These are phyloP conservation scores for Nematocida sp. DNA, from an alignment of 371 early-diverging fungal species.

Conservation along the genomic window DNA sequence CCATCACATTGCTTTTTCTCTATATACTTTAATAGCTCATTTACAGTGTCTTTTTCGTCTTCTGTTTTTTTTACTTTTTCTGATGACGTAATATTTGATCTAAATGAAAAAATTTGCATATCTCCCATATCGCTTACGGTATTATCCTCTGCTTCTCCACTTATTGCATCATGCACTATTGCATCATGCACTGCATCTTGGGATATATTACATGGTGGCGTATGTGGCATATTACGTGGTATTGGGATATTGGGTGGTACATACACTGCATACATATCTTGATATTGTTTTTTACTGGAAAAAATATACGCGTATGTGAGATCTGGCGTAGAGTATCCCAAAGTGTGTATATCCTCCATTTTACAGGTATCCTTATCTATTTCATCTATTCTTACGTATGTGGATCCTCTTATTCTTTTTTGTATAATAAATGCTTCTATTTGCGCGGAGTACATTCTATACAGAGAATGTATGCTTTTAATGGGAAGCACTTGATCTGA, in stretches of 20 bases:
- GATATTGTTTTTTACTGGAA: conserved; percentile 1
- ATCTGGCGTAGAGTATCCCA: conserved; percentile 8
- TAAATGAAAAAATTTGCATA: neutral
- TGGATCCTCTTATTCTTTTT: conserved; percentile 60
- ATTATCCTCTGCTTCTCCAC: neutral
- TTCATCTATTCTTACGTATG: conserved; percentile 56
- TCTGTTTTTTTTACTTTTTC: neutral
- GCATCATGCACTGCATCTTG: too few relatives aligned
- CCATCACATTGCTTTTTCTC: conserved; percentile 1
- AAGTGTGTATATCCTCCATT: conserved; percentile 16
- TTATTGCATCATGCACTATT: neutral
- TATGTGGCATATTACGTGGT: too few relatives aligned
- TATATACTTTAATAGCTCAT: conserved; percentile 44
- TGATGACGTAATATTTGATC: neutral
- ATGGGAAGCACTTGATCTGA: neutral
- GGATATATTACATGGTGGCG: too few relatives aligned
- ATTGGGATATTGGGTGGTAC: conserved; percentile 1
- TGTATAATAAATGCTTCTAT: conserved; percentile 64
- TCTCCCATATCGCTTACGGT: neutral
- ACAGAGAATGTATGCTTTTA: neutral
- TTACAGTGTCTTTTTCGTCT: conserved; percentile 14
- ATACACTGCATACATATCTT: conserved; percentile 34
- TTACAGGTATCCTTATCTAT: neutral
- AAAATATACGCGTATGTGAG: conserved; percentile 43
- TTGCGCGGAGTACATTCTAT: conserved; percentile 60